Evolutionary conservation across 2,329 filamentous ascomycete genomes (phyloP), one percentile per base, ranked within the genome.

Genomic region (Ophiostoma novo-ulmi): DNA sequence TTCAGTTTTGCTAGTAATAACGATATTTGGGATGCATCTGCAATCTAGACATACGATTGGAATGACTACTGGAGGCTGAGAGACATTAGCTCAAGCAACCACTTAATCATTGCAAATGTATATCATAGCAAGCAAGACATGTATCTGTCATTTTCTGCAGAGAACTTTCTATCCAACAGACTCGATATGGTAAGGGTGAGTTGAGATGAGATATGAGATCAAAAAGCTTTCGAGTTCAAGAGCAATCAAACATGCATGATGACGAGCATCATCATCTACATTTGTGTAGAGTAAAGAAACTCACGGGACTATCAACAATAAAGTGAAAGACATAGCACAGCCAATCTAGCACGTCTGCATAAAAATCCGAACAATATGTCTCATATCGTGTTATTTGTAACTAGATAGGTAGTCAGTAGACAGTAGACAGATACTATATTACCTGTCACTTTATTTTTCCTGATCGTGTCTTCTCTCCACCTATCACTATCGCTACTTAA

Each of bases 81-180:
- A 55, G 52, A 63, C 26, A 61, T 35, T 7, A 10, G 48, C 41
- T 6, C n/a, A 58, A 58, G 58, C 58, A 63, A 63, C 58, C 58
- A 63, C 58, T 63, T 26, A 36, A 63, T 7, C 41, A 39, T 10
- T 39, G 10, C 38, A 48, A 14, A n/a, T 14, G 20, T 11, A 35
- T 6, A 36, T 35, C 8, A 26, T 31, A 5, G 11, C 22, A 61
- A 63, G 13, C 58, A 63, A 63, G 26, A 63, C 26, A 31, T 55
- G 5, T 6, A 26, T 35, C 55, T 63, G 58, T 63, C 58, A 63
- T 35, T 63, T 63, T 63, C 26, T 63, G 58, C 58, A 63, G 26
- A 35, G 35, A 17, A 41, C 63, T 65, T 61, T 65, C 22, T 58
- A 58, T 26, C 52, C 52, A 58, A 26, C 52, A 58, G 52, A 26